Conservation (phyloP, 2,329 filamentous ascomycete species). For the Aspergillus ruber region DNA sequence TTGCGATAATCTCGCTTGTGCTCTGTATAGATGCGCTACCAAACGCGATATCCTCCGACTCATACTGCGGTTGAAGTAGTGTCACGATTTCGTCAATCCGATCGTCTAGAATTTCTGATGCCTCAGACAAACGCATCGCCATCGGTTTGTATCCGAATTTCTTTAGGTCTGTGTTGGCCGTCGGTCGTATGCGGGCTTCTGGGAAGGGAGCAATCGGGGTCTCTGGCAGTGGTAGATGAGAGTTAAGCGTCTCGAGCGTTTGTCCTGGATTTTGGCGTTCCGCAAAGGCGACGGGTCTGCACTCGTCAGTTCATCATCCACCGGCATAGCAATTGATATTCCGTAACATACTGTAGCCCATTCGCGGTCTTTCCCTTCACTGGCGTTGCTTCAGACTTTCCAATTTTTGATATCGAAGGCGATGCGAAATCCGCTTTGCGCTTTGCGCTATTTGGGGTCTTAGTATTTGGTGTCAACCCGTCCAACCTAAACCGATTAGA, state of each 20-base stretch:
- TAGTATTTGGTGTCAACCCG: slow-evolving; percentile 61
- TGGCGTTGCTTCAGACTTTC: slow-evolving; percentile 38
- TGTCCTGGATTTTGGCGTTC: slow-evolving; percentile 75
- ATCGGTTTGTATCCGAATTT: slow-evolving; percentile 89
- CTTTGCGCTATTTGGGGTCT: slow-evolving; percentile 38
- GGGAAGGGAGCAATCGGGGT: slow-evolving; percentile 64
- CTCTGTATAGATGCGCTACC: slow-evolving; percentile 81
- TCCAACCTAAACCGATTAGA: slow-evolving; percentile 48
- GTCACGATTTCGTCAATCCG: slow-evolving; percentile 81
- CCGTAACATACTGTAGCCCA: slow-evolving; percentile 31
- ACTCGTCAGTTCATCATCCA: neutral
- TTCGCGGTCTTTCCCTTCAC: slow-evolving; percentile 23
- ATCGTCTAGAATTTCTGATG: slow-evolving; percentile 89
- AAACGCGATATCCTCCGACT: slow-evolving; percentile 71
- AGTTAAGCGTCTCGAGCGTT: slow-evolving; percentile 75
- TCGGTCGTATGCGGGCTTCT: slow-evolving; percentile 75
- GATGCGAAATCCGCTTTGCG: slow-evolving; percentile 47
- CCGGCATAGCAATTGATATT: too few relatives aligned
- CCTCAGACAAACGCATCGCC: slow-evolving; percentile 88
- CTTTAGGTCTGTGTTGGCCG: slow-evolving; percentile 78
- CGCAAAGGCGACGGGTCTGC: slow-evolving; percentile 60
- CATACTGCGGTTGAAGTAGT: slow-evolving; percentile 67
- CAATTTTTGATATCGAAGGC: slow-evolving; percentile 37
- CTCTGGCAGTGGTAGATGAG: slow-evolving; percentile 61
- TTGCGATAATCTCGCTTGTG: slow-evolving; percentile 78